These are phyloP conservation scores for Corylus avellana DNA, from an alignment of 306 rosid genomes.

Conservation along the genomic window DNA sequence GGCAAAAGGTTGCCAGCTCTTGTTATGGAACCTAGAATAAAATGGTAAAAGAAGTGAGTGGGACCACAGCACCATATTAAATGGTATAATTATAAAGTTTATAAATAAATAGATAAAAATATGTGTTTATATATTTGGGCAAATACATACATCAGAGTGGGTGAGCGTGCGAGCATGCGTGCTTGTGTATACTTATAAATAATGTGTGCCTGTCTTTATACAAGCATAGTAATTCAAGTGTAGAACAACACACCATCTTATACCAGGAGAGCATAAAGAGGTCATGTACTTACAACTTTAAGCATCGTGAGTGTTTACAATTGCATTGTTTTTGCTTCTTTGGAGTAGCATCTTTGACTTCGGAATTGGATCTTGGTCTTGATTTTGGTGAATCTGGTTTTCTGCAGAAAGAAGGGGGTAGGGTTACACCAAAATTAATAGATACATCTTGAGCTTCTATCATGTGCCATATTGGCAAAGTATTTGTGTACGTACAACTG, in stretches of 20 bases:
- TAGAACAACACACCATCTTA: neutral
- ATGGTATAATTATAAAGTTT: neutral
- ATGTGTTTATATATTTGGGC: neutral
- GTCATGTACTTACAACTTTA: conserved; percentile 78
- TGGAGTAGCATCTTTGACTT: conserved; percentile 79
- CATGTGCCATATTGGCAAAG: conserved; percentile 20
- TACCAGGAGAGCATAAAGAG: conserved; percentile 22
- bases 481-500: conserved; percentile 10
- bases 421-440: conserved; percentile 26
- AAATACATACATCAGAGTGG: neutral
- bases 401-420: conserved; percentile 51
- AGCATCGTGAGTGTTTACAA: conserved; percentile 93
- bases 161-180: too few relatives aligned
- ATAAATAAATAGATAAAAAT: neutral
- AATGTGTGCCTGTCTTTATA: neutral
- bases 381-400: conserved; percentile 92
- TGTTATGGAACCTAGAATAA: neutral
- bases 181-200: too few relatives aligned
- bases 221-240: neutral
- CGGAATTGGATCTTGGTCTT: conserved; percentile 69
- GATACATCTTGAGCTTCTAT: conserved; percentile 25
- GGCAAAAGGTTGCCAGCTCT: conserved; percentile 9
- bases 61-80: conserved; percentile 2
- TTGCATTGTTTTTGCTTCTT: conserved; percentile 98
- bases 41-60: neutral